phyloP scores from a whole-genome alignment of 2,329 filamentous ascomycete species.

The Fonsecaea erecta region DNA sequence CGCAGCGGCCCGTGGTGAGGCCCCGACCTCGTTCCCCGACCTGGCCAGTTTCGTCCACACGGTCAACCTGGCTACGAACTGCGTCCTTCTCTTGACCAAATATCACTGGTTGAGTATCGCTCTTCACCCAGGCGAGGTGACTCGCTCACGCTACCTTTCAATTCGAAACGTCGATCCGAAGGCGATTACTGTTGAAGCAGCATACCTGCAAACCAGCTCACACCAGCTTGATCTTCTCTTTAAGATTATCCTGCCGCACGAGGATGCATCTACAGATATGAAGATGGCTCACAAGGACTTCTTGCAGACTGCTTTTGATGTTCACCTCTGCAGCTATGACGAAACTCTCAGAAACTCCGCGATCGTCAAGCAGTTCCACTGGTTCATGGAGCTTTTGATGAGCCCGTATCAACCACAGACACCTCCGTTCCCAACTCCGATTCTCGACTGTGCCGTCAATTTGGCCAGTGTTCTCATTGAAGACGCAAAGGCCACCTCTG shows the following conservation, averaged over 20 bases:
- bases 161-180: background rate
- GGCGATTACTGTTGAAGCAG: background rate
- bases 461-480: constrained; percentile 8
- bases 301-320: background rate
- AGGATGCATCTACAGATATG: background rate
- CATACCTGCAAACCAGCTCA: constrained; percentile 8
- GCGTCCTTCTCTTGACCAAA: constrained; percentile 3
- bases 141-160: background rate
- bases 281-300: background rate
- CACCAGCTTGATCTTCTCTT: constrained; percentile 6
- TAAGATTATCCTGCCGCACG: background rate
- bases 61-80: constrained; percentile 17
- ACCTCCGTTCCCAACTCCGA: background rate
- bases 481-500: background rate
- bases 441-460: constrained; percentile 3
- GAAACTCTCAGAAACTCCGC: background rate
- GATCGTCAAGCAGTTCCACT: constrained; percentile 5
- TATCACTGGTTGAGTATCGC: constrained; percentile 25
- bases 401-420: background rate
- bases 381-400: constrained; percentile 5
- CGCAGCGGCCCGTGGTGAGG: background rate
- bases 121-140: constrained; percentile 5
- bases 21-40: background rate
- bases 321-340: background rate
- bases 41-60: background rate